These are phyloP conservation scores for Nakazawaea laoshanensis DNA, from an alignment of 805 yeast genomes.

Conservation along the genomic window DNA sequence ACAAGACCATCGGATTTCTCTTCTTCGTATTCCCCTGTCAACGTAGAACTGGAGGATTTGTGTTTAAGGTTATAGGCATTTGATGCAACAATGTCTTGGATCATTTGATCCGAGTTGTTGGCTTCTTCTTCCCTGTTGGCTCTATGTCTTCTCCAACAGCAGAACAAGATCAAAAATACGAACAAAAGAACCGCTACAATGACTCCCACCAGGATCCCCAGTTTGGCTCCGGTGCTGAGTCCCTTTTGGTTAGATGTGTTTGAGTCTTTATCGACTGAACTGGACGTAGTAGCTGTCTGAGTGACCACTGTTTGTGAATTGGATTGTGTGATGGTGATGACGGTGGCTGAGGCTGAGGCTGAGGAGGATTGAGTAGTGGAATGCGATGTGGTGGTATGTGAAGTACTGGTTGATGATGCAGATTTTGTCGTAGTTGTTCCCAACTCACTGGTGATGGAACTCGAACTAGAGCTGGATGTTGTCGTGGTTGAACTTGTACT, in stretches of 20 bases:
- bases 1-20: background rate
- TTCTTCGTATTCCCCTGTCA: conserved; percentile 11
- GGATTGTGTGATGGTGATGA: conserved; percentile 15
- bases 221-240: conserved; percentile 8
- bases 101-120: conserved; percentile 7
- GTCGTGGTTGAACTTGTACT: conserved; percentile 12
- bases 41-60: conserved; percentile 14
- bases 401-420: conserved; percentile 13
- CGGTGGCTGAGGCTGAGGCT: conserved; percentile 6
- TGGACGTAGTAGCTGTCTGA: conserved; percentile 12
- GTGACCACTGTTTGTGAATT: conserved; percentile 12
- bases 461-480: conserved; percentile 12
- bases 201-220: conserved; percentile 20
- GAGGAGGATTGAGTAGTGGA: conserved; percentile 11
- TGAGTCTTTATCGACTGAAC: conserved; percentile 2
- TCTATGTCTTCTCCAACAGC: conserved; percentile 2
- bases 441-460: conserved; percentile 14
- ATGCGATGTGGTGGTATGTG: conserved; percentile 13
- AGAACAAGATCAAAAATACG: conserved; percentile 13
- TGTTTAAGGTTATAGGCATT: conserved; percentile 8
- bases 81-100: conserved; percentile 6
- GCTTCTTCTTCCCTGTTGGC: conserved; percentile 1
- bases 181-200: conserved; percentile 18
- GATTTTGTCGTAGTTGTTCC: conserved; percentile 12
- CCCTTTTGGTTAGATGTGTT: conserved; percentile 15